A percentile compares a stretch with the other conserved stretches of the same genome.
Conservation (phyloP, 2,329 filamentous ascomycete genomes). For the Sphaerulina vaccinii region DNA sequence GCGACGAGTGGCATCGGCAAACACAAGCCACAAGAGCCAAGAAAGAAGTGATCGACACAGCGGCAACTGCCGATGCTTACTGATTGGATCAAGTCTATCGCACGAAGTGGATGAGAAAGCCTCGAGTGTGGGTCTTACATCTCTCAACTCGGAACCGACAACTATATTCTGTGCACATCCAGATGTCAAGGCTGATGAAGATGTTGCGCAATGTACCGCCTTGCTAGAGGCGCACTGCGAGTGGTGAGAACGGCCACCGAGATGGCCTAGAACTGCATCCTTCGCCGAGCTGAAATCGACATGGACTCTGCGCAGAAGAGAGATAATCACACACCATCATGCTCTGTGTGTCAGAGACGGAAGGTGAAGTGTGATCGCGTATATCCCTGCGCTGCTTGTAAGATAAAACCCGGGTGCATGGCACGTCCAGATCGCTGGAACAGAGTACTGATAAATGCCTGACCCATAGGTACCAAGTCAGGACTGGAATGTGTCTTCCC, state of each 20-base stretch:
- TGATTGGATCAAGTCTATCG: conserved; percentile 6
- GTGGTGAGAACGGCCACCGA: background rate
- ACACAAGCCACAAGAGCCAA: too few relatives aligned
- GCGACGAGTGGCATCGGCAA: too few relatives aligned
- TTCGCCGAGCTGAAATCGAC: conserved; percentile 1
- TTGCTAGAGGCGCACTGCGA: conserved; percentile 2
- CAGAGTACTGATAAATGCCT: background rate
- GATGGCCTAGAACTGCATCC: conserved; percentile 7
- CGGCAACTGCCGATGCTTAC: background rate
- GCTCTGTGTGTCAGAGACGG: conserved; percentile 28
- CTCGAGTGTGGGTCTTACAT: conserved; percentile 6
- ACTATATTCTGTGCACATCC: conserved; percentile 7
- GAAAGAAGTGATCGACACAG: conserved; percentile 7
- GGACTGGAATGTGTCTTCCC: conserved; percentile 27
- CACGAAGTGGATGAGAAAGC: conserved; percentile 8
- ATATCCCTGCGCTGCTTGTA: conserved; percentile 15
- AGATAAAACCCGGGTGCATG: background rate
- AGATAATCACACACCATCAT: conserved; percentile 32
- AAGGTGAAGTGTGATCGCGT: conserved; percentile 31
- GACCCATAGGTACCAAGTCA: conserved; percentile 20
- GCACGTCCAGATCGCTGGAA: background rate
- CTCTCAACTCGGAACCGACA: conserved; percentile 5
- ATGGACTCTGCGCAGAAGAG: conserved; percentile 20
- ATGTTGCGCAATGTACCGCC: background rate
- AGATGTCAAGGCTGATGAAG: background rate